These are phyloP conservation scores for Elongisporangium anandrum DNA, from an alignment of 352 stramenopile genomes.

Conservation along the genomic window DNA sequence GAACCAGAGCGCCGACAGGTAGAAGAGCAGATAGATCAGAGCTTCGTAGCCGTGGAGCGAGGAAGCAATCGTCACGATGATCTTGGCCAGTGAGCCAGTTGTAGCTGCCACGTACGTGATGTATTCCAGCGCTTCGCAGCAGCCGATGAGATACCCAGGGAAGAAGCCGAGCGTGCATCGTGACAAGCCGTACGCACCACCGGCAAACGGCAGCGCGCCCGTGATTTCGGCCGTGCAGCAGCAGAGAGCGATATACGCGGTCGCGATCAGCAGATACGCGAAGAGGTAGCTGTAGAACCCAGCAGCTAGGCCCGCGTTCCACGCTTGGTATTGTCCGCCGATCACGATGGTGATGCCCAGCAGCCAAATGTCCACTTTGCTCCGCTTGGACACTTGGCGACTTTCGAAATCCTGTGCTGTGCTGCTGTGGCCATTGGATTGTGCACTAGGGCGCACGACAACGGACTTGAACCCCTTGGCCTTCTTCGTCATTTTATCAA, in stretches of 20 bases:
- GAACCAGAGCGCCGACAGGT: slow-evolving; percentile 24
- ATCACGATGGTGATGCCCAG: slow-evolving; percentile 54
- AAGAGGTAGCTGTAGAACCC: slow-evolving; percentile 39
- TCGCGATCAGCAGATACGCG: slow-evolving; percentile 27
- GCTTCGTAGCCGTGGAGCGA: slow-evolving; percentile 13
- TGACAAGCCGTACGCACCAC: slow-evolving; percentile 33
- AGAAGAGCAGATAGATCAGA: slow-evolving; percentile 23
- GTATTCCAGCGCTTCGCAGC: slow-evolving; percentile 43
- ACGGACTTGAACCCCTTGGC: background rate
- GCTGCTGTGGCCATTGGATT: background rate
- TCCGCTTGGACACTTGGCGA: slow-evolving; percentile 1
- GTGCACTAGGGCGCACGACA: background rate
- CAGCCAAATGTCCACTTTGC: slow-evolving; percentile 37
- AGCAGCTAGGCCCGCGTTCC: slow-evolving; percentile 34
- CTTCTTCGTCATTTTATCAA: background rate
- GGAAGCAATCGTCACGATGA: slow-evolving; percentile 20
- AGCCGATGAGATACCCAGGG: slow-evolving; percentile 40
- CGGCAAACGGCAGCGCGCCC: slow-evolving; percentile 35
- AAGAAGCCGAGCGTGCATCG: slow-evolving; percentile 39
- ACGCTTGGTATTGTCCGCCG: slow-evolving; percentile 46
- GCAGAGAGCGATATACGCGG: slow-evolving; percentile 32
- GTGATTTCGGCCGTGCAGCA: slow-evolving; percentile 45
- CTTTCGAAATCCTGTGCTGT: background rate
- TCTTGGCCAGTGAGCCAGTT: slow-evolving; percentile 23
- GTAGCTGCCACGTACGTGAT: slow-evolving; percentile 37